These are phyloP conservation scores for Euphorbia peplus DNA, from an alignment of 345 rosid species.

Conservation along the genomic window DNA sequence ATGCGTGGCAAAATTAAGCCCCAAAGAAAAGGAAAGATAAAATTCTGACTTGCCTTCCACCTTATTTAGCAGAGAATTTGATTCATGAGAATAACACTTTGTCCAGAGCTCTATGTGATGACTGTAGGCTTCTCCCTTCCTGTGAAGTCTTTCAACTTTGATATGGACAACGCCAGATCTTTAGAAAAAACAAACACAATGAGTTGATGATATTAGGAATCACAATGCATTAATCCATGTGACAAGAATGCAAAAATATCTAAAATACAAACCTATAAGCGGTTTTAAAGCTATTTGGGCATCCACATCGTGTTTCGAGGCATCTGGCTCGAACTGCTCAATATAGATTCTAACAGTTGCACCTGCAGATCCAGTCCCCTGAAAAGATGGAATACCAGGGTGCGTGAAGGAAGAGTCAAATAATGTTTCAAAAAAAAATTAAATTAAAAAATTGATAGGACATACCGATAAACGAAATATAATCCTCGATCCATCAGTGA, in stretches of 20 bases:
- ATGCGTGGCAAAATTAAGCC: slow-evolving; percentile 7
- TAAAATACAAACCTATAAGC: slow-evolving; percentile 53
- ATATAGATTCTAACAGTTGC: slow-evolving; percentile 82
- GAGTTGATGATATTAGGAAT: slow-evolving; percentile 10
- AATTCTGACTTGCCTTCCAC: slow-evolving; percentile 22
- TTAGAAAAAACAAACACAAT: slow-evolving; percentile 25
- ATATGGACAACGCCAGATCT: slow-evolving; percentile 81
- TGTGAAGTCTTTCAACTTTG: slow-evolving; percentile 85
- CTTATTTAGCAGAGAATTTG: slow-evolving; percentile 17
- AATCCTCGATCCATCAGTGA: slow-evolving; percentile 87
- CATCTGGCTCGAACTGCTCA: slow-evolving; percentile 81
- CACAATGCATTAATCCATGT: background rate
- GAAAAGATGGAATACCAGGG: slow-evolving; percentile 12
- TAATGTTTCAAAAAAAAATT: slow-evolving; percentile 16
- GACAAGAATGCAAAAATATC: background rate
- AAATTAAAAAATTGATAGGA: slow-evolving; percentile 9
- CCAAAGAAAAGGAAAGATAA: slow-evolving; percentile 18
- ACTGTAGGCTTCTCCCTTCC: slow-evolving; percentile 97
- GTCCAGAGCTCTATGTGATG: slow-evolving; percentile 50
- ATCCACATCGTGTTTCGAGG: slow-evolving; percentile 77
- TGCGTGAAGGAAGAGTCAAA: slow-evolving; percentile 8
- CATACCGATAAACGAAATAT: slow-evolving; percentile 84
- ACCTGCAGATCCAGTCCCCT: slow-evolving; percentile 98
- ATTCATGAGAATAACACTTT: slow-evolving; percentile 2
- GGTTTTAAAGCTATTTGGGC: slow-evolving; percentile 86